phyloP scores from a whole-genome alignment of 2,329 filamentous ascomycete species.

The Rutstroemia sp. region DNA sequence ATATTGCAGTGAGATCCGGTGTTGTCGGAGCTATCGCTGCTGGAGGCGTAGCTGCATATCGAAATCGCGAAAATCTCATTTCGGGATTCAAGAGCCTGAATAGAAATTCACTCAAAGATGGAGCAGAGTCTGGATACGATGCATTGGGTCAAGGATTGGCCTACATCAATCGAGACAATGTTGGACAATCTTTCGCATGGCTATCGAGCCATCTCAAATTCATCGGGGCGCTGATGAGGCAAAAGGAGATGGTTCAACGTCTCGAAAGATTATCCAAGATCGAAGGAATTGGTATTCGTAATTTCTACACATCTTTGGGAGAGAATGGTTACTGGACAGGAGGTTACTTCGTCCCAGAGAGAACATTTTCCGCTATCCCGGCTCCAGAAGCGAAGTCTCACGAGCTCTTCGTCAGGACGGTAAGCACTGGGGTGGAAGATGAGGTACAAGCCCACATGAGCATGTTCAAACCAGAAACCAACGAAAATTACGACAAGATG shows the following conservation, averaged over 20 bases:
- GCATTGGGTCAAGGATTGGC: conserved; percentile 41
- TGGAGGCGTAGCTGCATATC: conserved; percentile 74
- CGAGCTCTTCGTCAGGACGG: conserved; percentile 16
- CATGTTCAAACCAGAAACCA: conserved; percentile 24
- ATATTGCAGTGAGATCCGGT: conserved; percentile 71
- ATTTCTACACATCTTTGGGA: conserved; percentile 72
- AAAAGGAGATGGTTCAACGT: conserved; percentile 62
- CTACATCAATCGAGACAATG: conserved; percentile 50
- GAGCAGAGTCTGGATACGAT: conserved; percentile 32
- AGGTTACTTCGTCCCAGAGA: conserved; percentile 53
- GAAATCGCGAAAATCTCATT: conserved; percentile 63
- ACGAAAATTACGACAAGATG: conserved; percentile 19
- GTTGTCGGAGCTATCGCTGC: conserved; percentile 75
- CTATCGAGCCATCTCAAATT: conserved; percentile 79
- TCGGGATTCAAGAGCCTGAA: conserved; percentile 38
- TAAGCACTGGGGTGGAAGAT: conserved; percentile 19
- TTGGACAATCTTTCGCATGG: conserved; percentile 67
- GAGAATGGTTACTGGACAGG: conserved; percentile 58
- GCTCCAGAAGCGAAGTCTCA: conserved; percentile 9
- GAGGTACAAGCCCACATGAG: conserved; percentile 25
- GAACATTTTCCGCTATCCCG: conserved; percentile 75
- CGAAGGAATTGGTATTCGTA: conserved; percentile 59
- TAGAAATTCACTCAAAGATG: conserved; percentile 28
- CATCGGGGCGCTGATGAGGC: conserved; percentile 69
- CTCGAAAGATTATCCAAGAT: conserved; percentile 55